These are phyloP conservation scores for Gliomastix tumulicola DNA, from an alignment of 2,329 filamentous ascomycete genomes.

Conservation along the genomic window DNA sequence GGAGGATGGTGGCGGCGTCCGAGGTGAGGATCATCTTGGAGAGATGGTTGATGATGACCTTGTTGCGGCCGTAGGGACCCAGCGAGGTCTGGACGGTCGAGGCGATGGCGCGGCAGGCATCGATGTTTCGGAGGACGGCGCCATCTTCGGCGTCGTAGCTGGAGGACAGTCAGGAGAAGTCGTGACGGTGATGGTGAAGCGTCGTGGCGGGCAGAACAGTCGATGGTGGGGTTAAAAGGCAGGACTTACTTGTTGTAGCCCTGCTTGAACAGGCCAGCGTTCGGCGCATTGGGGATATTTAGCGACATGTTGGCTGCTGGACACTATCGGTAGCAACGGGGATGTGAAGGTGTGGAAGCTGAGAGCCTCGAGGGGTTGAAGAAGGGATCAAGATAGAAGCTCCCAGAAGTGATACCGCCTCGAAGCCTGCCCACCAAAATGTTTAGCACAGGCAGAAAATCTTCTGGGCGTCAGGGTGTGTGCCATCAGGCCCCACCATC, in stretches of 20 bases:
- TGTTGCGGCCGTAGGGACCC: slow-evolving; percentile 96
- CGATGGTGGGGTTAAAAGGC: too few relatives aligned
- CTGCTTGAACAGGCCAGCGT: slow-evolving; percentile 87
- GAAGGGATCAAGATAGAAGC: too few relatives aligned
- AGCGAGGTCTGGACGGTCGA: slow-evolving; percentile 95
- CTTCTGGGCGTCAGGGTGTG: too few relatives aligned
- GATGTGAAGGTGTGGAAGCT: too few relatives aligned
- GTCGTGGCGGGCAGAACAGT: slow-evolving; percentile 1
- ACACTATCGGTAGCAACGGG: too few relatives aligned
- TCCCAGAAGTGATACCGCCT: too few relatives aligned
- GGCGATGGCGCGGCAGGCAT: slow-evolving; percentile 92
- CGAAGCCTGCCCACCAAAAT: too few relatives aligned
- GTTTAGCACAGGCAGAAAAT: too few relatives aligned
- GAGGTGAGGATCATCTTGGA: slow-evolving; percentile 99
- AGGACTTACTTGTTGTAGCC: slow-evolving; percentile 85
- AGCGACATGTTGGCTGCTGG: slow-evolving; percentile 79
- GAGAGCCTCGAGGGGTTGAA: too few relatives aligned
- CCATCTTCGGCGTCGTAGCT: slow-evolving; percentile 99
- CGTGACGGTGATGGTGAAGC: slow-evolving; percentile 7
- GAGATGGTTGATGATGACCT: slow-evolving; percentile 99
- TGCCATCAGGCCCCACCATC: too few relatives aligned
- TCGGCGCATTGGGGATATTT: slow-evolving; percentile 89
- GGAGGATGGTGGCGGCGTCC: slow-evolving; percentile 93
- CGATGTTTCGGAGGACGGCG: slow-evolving; percentile 95
- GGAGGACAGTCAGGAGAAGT: too few relatives aligned